These are phyloP conservation scores for Phanerodontia chrysosporium DNA, from an alignment of 768 basidiomycete species.

Conservation along the genomic window DNA sequence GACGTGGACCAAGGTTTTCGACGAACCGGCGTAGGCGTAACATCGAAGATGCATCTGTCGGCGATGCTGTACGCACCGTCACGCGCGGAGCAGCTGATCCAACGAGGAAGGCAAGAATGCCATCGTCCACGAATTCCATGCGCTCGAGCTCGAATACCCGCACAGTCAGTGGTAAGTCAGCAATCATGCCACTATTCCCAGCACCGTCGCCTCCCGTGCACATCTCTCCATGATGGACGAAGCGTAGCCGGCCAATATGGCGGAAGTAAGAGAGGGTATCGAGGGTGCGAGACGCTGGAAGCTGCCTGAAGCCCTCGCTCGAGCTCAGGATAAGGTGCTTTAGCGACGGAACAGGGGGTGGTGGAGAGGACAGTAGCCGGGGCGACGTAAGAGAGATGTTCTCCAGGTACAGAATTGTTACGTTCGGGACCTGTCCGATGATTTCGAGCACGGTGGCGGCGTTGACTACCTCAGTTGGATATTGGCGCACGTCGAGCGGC, in stretches of 20 bases:
- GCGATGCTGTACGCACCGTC: neutral
- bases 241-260: neutral
- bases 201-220: no score
- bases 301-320: neutral
- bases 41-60: neutral
- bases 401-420: neutral
- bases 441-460: neutral
- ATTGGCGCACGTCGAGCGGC: neutral
- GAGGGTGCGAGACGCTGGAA: neutral
- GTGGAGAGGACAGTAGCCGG: neutral
- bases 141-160: no score
- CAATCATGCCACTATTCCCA: neutral
- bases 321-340: neutral
- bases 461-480: neutral
- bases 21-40: neutral
- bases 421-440: neutral
- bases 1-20: neutral
- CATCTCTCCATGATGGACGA: neutral
- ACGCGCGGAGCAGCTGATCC: neutral
- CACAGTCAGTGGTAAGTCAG: no score
- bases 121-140: no score
- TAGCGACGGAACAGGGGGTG: neutral
- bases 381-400: neutral
- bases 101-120: no score
- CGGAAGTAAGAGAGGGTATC: neutral